Base-by-base conservation (phyloP, 2,329 filamentous ascomycete genomes). In the Fusarium phyllophilum region DNA sequence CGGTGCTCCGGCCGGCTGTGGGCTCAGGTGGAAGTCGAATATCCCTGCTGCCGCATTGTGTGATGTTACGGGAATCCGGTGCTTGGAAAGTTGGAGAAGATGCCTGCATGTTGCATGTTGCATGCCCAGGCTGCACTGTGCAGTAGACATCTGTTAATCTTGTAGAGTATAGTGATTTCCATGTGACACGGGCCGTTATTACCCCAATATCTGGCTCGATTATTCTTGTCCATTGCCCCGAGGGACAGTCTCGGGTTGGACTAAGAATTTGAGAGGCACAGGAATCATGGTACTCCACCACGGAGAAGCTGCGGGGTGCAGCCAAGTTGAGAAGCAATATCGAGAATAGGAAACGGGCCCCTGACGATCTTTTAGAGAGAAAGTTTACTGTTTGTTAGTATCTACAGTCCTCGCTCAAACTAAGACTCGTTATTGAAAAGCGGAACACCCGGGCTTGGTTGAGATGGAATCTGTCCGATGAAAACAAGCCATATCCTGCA, bases 281-380 rank as follows among this genome's bases (percentile, higher is more conserved):
- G 60, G 52, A 54, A 45, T 63, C 62, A 29, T 14, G 8, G 8
- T n/a, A 45, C 69, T 74, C 71, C 66, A 74, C 67, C 67, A 58
- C 57, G 62, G 67, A 66, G 45, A 69, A 49, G 60, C 75, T 77
- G 75, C 66, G 74, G 76, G 76, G 74, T 74, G 72, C 63, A 72
- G 72, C 62, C 52, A 66, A 66, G 61, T 67, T 44, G 45, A 42
- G 24, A 36, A 72, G 20, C 36, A 71, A 48, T 36, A 51, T 62
- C 55, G n/a, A 56, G 48, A 26, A 62, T 55, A 66, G 33, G 38
- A 41, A 34, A 31, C 36, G 45, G 29, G 63, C 54, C 55, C 72
- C 71, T 74, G 72, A 62, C 59, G 64, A 74, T 74, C 71, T 33
- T 24, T 33, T 36, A 26, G 41, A n/a, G 41, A n/a, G 54, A 33